A percentile compares a stretch with the other conserved stretches of the same genome.
Evolutionary conservation across 805 yeast species (phyloP).

Genomic region (Ogataea kodamae): DNA sequence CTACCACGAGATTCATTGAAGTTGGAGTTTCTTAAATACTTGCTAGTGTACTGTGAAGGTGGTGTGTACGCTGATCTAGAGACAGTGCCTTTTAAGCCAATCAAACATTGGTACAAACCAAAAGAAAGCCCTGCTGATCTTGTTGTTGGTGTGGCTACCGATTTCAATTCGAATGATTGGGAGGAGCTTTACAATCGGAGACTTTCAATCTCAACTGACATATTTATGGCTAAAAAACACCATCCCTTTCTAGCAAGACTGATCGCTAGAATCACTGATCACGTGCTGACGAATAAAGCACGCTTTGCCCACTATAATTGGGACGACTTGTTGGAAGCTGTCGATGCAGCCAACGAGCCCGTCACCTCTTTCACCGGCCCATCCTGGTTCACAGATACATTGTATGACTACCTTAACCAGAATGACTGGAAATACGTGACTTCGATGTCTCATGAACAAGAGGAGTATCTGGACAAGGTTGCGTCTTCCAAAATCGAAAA

Average conservation of each 20-base stretch:
- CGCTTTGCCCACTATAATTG: conserved; percentile 11
- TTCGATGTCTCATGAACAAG: conserved; percentile 10
- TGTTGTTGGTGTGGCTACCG: conserved; percentile 23
- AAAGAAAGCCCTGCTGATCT: conserved; percentile 9
- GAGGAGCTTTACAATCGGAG: conserved; percentile 17
- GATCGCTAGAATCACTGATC: conserved; percentile 22
- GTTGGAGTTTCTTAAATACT: conserved; percentile 51
- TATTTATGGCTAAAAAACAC: conserved; percentile 21
- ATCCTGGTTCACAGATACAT: conserved; percentile 22
- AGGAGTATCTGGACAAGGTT: conserved; percentile 5
- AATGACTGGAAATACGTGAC: conserved; percentile 6
- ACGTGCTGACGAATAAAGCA: conserved; percentile 8
- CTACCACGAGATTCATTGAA: conserved; percentile 46
- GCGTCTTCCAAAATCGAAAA: conserved; percentile 1
- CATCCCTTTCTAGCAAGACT: conserved; percentile 25
- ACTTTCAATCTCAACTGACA: conserved; percentile 18
- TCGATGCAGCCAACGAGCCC: conserved; percentile 22
- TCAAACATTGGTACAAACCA: conserved; percentile 21
- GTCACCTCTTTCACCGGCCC: conserved; percentile 21
- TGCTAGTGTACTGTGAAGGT: conserved; percentile 45
- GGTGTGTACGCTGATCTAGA: conserved; percentile 57
- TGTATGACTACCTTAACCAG: conserved; percentile 23
- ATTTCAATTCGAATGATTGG: conserved; percentile 23
- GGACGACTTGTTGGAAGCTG: conserved; percentile 8
- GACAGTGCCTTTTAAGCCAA: conserved; percentile 45